Percentiles rank a stretch among this genome's conserved stretches.
Conservation (phyloP, 805 yeast species). For the Candida succiphila region DNA sequence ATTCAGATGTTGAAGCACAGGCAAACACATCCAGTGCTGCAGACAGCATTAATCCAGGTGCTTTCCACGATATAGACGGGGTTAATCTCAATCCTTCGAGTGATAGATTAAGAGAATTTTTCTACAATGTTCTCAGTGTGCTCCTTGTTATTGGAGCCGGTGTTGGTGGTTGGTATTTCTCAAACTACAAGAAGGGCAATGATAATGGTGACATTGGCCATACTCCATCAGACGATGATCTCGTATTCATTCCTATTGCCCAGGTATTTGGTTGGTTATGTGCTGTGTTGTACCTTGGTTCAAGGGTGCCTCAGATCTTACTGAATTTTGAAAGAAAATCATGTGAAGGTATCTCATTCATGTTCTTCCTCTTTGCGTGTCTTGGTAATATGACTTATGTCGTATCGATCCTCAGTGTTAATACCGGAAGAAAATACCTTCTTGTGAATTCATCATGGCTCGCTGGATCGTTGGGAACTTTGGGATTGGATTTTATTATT, state of each 20-base stretch:
- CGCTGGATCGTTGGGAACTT: constrained; percentile 84
- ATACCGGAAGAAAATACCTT: constrained; percentile 58
- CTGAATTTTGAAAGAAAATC: constrained; percentile 80
- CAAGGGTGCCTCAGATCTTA: constrained; percentile 86
- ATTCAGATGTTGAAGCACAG: constrained; percentile 8
- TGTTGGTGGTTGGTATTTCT: constrained; percentile 76
- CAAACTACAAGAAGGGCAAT: constrained; percentile 38
- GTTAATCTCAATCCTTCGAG: constrained; percentile 9
- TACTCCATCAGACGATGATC: constrained; percentile 25
- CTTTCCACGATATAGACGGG: constrained; percentile 22
- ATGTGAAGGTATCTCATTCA: constrained; percentile 89
- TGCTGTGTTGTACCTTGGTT: constrained; percentile 70
- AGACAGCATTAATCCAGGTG: constrained; percentile 16
- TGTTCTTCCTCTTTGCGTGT: constrained; percentile 92
- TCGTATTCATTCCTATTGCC: constrained; percentile 66
- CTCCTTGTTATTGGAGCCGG: constrained; percentile 66
- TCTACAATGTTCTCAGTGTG: constrained; percentile 42
- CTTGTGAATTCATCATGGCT: constrained; percentile 87
- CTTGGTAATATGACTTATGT: constrained; percentile 90
- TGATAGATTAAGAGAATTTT: constrained; percentile 14
- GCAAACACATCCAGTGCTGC: constrained; percentile 21
- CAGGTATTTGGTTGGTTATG: constrained; percentile 82
- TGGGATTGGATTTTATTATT: constrained; percentile 72
- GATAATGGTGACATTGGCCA: constrained; percentile 22
- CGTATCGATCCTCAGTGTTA: constrained; percentile 69